Conservation (phyloP, 2,329 filamentous ascomycete species). For the Cordyceps militaris region DNA sequence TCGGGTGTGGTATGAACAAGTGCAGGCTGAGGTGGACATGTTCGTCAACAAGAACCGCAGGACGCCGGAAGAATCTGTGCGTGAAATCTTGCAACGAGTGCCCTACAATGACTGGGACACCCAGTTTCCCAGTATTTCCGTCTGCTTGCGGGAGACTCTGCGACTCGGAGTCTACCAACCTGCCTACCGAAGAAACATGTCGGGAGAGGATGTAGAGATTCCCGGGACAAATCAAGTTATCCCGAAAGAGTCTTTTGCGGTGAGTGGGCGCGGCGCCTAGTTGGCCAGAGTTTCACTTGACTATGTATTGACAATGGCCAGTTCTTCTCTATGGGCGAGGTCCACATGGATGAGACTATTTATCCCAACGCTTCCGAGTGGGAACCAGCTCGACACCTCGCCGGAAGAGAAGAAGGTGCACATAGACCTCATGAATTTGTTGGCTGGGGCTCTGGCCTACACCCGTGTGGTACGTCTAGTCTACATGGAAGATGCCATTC, state of each 20-base stretch:
- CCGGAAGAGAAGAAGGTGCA: conserved; percentile 39
- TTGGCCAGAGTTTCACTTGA: background rate
- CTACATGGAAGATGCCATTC: background rate
- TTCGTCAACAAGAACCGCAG: conserved; percentile 36
- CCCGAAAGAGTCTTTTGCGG: conserved; percentile 39
- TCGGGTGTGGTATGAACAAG: conserved; percentile 37
- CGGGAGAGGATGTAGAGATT: conserved; percentile 36
- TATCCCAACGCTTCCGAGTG: conserved; percentile 42
- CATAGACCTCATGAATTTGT: conserved; percentile 23
- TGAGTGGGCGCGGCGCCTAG: conserved; percentile 12
- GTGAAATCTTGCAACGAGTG: conserved; percentile 35
- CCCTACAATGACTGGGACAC: conserved; percentile 47
- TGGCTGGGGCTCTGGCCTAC: conserved; percentile 30
- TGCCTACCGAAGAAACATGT: conserved; percentile 45
- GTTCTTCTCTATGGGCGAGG: conserved; percentile 39
- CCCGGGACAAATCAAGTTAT: conserved; percentile 41
- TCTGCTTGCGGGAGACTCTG: conserved; percentile 47
- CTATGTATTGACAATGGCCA: background rate
- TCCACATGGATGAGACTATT: conserved; percentile 39
- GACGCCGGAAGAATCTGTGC: conserved; percentile 21
- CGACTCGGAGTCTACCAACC: conserved; percentile 41
- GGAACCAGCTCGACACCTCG: conserved; percentile 43
- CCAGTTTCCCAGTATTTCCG: conserved; percentile 45
- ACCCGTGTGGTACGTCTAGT: conserved; percentile 29
- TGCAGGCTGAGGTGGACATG: conserved; percentile 40